Evolutionary conservation across 2,329 filamentous ascomycete genomes (phyloP).

Genomic region (Rutstroemia sp.): DNA sequence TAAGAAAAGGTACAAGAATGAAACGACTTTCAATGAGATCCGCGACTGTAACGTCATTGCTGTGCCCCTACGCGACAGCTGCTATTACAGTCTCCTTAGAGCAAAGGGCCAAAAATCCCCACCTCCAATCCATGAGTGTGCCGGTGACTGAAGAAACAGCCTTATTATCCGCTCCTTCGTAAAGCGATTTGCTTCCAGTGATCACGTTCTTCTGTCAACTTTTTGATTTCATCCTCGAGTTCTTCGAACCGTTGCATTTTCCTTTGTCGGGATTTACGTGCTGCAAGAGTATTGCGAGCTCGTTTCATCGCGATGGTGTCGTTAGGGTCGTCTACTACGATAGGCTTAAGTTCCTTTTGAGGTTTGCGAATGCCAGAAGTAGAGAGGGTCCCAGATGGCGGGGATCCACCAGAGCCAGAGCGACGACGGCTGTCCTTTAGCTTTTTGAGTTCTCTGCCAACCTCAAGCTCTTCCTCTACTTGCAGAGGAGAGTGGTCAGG

Average conservation of each 20-base stretch:
- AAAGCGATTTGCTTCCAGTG: constrained; percentile 48
- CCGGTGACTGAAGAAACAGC: constrained; percentile 22
- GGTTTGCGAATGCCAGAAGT: constrained; percentile 64
- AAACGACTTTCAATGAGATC: constrained; percentile 14
- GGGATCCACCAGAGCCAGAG: constrained; percentile 39
- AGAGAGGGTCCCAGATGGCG: constrained; percentile 33
- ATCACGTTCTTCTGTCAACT: constrained; percentile 59
- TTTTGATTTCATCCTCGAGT: constrained; percentile 65
- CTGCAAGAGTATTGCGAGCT: constrained; percentile 86
- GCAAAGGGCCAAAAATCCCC: constrained; percentile 21
- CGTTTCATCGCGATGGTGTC: constrained; percentile 85
- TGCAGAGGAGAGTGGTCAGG: constrained; percentile 18
- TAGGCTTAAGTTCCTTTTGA: constrained; percentile 72
- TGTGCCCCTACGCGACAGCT: constrained; percentile 20
- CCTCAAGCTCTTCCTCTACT: constrained; percentile 42
- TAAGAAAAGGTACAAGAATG: constrained; percentile 13
- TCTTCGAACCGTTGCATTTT: constrained; percentile 72
- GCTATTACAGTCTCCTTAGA: constrained; percentile 26
- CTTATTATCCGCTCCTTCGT: constrained; percentile 14
- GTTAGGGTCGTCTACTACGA: constrained; percentile 63
- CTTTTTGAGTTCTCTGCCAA: constrained; percentile 35
- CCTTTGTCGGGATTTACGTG: constrained; percentile 83
- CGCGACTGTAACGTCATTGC: constrained; percentile 25
- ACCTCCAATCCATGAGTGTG: constrained; percentile 29
- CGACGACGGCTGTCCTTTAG: constrained; percentile 33